Conservation (phyloP, 2,329 filamentous ascomycete genomes). For the Septoria linicola region DNA sequence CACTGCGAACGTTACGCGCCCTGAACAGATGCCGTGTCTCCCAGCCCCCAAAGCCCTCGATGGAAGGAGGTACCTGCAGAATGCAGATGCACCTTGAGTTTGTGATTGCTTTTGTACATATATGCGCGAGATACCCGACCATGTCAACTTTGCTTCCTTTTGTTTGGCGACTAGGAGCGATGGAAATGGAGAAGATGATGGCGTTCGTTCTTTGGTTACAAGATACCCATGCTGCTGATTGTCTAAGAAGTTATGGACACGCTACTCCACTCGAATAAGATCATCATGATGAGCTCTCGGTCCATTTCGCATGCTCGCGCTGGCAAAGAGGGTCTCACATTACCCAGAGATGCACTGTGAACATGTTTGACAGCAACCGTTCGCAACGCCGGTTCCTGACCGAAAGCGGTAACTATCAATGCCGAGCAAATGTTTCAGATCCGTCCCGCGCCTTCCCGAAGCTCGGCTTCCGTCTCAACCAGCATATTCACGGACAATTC, state of each 20-base stretch:
- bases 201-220: not conserved
- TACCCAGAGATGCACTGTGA: slow-evolving; percentile 1
- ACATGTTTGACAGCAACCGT: slow-evolving; percentile 2
- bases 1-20: too few relatives aligned
- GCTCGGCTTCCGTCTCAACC: slow-evolving; percentile 2
- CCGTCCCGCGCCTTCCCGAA: not conserved
- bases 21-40: too few relatives aligned
- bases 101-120: slow-evolving; percentile 6
- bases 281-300: not conserved
- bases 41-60: not conserved
- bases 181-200: not conserved
- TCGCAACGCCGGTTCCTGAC: not conserved
- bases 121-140: slow-evolving; percentile 11
- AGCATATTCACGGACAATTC: not conserved
- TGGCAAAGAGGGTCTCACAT: not conserved
- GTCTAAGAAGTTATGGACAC: slow-evolving; percentile 2
- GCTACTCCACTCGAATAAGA: slow-evolving; percentile 9
- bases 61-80: slow-evolving; percentile 5
- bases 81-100: slow-evolving; percentile 9
- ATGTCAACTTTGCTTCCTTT: slow-evolving; percentile 9
- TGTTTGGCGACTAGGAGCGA: not conserved
- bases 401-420: not conserved
- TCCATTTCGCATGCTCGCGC: not conserved
- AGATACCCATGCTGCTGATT: slow-evolving; percentile 10
- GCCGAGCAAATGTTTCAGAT: not conserved